phyloP scores from a whole-genome alignment of 495 filamentous ascomycete genomes.

The Cairneyella variabilis region DNA sequence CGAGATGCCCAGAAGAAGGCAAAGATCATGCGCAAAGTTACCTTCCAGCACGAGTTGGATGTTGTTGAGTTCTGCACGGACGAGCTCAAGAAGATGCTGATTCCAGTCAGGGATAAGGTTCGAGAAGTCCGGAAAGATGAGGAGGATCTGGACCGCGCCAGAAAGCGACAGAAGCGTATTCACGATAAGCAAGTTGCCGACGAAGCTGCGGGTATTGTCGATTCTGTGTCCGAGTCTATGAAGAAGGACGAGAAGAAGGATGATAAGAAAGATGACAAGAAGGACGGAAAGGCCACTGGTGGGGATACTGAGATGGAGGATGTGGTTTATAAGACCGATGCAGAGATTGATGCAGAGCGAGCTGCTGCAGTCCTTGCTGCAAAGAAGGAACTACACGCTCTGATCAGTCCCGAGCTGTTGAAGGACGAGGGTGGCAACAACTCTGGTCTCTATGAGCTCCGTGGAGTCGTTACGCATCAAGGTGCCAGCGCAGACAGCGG shows the following conservation, averaged over 20 bases:
- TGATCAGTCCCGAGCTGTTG: conserved; percentile 67
- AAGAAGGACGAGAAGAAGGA: conserved; percentile 35
- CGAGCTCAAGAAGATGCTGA: conserved; percentile 71
- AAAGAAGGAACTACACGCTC: conserved; percentile 77
- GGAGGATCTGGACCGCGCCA: conserved; percentile 79
- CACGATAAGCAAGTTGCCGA: conserved; percentile 55
- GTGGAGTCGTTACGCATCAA: conserved; percentile 96
- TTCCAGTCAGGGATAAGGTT: conserved; percentile 92
- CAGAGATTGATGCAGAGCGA: conserved; percentile 82
- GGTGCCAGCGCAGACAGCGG: conserved; percentile 95
- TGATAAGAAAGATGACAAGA: conserved; percentile 36
- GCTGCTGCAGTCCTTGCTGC: conserved; percentile 64
- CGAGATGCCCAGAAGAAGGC: conserved; percentile 92
- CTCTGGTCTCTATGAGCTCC: conserved; percentile 89
- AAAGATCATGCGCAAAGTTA: conserved; percentile 99
- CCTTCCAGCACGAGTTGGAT: conserved; percentile 90
- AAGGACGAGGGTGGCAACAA: conserved; percentile 81
- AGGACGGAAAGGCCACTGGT: conserved; percentile 17
- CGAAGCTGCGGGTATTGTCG: conserved; percentile 34
- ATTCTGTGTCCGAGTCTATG: conserved; percentile 24
- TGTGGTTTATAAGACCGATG: conserved; percentile 84
- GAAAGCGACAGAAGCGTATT: conserved; percentile 80
- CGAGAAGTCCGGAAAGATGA: conserved; percentile 94
- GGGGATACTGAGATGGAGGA: conserved; percentile 70
- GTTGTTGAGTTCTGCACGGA: conserved; percentile 94